Evolutionary conservation across 2,329 filamentous ascomycete genomes (phyloP), one percentile per base, ranked within the genome.

Genomic region (Fusarium transvaalense): DNA sequence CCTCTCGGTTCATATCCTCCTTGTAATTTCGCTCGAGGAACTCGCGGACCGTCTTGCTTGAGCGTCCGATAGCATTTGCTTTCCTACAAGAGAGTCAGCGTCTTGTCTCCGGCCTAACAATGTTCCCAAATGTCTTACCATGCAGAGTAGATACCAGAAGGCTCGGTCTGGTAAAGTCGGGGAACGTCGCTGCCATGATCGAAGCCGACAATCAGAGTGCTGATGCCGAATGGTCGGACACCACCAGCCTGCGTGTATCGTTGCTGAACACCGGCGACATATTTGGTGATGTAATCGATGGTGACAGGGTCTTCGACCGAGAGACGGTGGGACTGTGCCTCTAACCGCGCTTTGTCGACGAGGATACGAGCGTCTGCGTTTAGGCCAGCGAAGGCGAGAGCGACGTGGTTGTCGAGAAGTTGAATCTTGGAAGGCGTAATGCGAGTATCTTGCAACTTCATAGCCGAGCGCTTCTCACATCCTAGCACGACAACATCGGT

Each of bases 251-350:
- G 96, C 47, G 96, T 99, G 86, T 99, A 99, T 81, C 94, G 90
- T 86, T 99, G 96, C 86, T 99, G 96, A 74, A 99, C 96, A 59
- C 95, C 93, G 55, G 96, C 96, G 69, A 99, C 92, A 77, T 98
- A 97, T 85, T 99, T 98, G 77, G 96, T 98, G 78, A 99, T 97
- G 86, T 99, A 99, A 84, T 99, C 96, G 81, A 99, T 97, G 67
- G 93, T 95, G 71, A 97, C 93, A 57, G 96, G 95, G 79, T 99
- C 97, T 80, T 99, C 96, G 61, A 99, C 94, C 6, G 96, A 98
- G 75, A 99, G 86, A 70, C 96, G 92, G 84, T 99, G 96, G 74
- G 94, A 97, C 83, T 99, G 96, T 48, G 96, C 95, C 84, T 99
- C 96, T 82, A 98, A 84, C 75, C 97, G 91, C 64, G 97, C 96